A percentile compares a stretch with the other conserved stretches of the same genome.
Evolutionary conservation across 148 eudicot species (phyloP).

Genomic region (Rhododendron henanense): DNA sequence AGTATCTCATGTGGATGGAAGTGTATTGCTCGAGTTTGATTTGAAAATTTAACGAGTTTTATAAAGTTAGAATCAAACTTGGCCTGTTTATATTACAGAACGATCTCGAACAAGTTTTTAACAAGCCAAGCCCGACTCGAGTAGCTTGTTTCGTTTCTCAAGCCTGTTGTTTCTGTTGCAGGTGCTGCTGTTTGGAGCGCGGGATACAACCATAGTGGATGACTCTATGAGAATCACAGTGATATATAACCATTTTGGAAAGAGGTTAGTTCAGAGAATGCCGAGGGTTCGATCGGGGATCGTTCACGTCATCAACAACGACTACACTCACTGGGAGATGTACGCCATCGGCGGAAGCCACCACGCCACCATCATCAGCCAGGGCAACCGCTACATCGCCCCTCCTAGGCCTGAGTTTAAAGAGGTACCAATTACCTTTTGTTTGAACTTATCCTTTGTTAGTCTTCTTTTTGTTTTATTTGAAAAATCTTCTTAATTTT

Average conservation of each 20-base stretch:
- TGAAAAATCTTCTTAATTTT: neutral
- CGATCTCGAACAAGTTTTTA: neutral
- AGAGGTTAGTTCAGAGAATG: conserved; percentile 54
- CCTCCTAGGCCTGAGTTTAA: neutral
- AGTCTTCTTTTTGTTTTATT: too few species aligned
- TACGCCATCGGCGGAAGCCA: conserved; percentile 59
- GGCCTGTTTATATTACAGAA: neutral
- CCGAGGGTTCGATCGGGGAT: conserved; percentile 45
- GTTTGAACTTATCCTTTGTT: too few species aligned
- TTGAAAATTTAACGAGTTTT: neutral
- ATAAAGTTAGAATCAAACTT: neutral
- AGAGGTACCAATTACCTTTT: neutral
- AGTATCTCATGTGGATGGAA: neutral
- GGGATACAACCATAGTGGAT: neutral
- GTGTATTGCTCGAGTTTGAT: neutral
- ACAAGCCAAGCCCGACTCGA: neutral
- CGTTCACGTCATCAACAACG: conserved; percentile 52
- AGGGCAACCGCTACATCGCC: conserved; percentile 42
- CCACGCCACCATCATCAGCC: conserved; percentile 42
- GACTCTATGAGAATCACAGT: conserved; percentile 42
- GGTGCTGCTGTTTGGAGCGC: conserved; percentile 53
- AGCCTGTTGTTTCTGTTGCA: conserved; percentile 1
- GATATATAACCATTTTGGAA: conserved; percentile 53
- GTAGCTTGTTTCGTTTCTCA: neutral
- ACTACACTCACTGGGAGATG: conserved; percentile 56